phyloP scores from a whole-genome alignment of 2,329 filamentous ascomycete genomes.

The Pseudonectria foliicola region DNA sequence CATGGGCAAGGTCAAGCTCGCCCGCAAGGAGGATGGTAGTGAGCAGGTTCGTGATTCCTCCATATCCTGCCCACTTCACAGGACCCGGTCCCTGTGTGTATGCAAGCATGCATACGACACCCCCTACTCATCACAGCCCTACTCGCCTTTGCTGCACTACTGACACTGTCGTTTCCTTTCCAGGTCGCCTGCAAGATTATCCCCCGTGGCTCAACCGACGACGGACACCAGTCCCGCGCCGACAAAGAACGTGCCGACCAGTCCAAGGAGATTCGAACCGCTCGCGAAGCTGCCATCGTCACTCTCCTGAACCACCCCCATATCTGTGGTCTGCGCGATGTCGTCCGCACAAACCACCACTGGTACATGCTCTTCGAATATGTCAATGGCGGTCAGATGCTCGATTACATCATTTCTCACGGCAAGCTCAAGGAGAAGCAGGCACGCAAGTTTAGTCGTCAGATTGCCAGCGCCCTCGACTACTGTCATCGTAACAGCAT shows the following conservation, averaged over 20 bases:
- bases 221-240: conserved; percentile 62
- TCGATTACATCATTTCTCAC: conserved; percentile 99
- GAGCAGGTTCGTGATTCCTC: conserved; percentile 63
- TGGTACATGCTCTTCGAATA: conserved; percentile 99
- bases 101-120: not conserved
- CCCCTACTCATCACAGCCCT: conserved; percentile 1
- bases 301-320: conserved; percentile 91
- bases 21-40: conserved; percentile 79
- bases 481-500: conserved; percentile 98
- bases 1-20: conserved; percentile 98
- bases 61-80: conserved; percentile 3
- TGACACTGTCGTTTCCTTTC: conserved; percentile 7
- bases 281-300: conserved; percentile 92
- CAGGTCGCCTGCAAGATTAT: conserved; percentile 97
- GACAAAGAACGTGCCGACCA: conserved; percentile 88
- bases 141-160: conserved; percentile 2
- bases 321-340: conserved; percentile 91
- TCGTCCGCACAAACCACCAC: conserved; percentile 92
- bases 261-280: conserved; percentile 92
- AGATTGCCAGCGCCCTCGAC: conserved; percentile 93
- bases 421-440: conserved; percentile 97
- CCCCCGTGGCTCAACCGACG: conserved; percentile 80
- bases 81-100: no score
- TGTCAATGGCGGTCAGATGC: conserved; percentile 97
- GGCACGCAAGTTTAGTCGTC: conserved; percentile 91